Evolutionary conservation across 1,139 yeast species (phyloP), one percentile per base, ranked within the genome.

Genomic region (Zhuliangozyma blackwelliae): DNA sequence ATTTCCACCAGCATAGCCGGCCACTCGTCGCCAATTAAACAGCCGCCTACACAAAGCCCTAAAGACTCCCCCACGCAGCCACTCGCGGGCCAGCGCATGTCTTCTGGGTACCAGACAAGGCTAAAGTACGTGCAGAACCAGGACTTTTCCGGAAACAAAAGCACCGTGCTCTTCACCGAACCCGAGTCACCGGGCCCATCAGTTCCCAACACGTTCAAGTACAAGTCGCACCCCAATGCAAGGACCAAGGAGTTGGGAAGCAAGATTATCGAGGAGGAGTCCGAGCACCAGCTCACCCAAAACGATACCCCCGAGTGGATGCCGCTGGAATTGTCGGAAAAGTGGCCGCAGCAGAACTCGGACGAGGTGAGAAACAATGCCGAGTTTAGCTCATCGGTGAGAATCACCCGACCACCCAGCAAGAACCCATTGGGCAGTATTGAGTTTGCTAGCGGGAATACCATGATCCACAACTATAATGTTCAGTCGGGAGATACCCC

Each of bases 211-310:
- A 70, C 76, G 1, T 70, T 70, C 54, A 62, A 68, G 39, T 61
- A 68, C 46, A 70, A 69, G 43, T 63, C 71, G 9, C 72, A 67
- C 44, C 74, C 75, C 8, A 70, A 68, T 46, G 76, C 76, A 21
- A 61, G 53, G 39, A 63, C 75, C 0, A 70, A 68, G 45, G 51
- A 50, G 13, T 50, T 65, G n/a, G 61, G 52, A 8, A 30, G 34
- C 10, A 27, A 12, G 19, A 28, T 25, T 19, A 36, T 19, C 25
- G 44, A 29, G 16, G 45, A 36, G 11, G 37, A 35, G 10, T n/a
- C 28, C 13, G 21, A 10, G 27, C 13, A 28, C 27, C 11, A 12
- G 13, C 6, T 13, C 28, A 28, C 40, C 22, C 20, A 27, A 20
- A 36, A 29, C 11, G 35, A 34, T 16, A 67, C 74, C 1, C 74